phyloP scores from a whole-genome alignment of 2,329 filamentous ascomycete genomes.

The Exophiala sp. region DNA sequence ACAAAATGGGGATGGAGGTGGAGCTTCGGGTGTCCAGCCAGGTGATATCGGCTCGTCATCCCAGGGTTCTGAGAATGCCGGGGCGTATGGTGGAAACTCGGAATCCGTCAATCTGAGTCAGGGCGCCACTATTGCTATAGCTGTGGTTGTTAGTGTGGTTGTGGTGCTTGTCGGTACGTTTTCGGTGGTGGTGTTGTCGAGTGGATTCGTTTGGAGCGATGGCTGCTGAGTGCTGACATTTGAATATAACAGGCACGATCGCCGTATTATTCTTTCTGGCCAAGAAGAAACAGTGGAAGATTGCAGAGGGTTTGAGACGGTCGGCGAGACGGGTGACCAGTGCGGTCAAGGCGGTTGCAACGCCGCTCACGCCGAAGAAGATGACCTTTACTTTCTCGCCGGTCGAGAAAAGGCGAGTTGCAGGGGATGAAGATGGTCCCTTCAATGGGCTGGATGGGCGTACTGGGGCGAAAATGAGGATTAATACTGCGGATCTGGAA shows the following conservation, averaged over 20 bases:
- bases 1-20: slow-evolving; percentile 25
- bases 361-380: slow-evolving; percentile 27
- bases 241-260: slow-evolving; percentile 13
- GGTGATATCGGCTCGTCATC: slow-evolving; percentile 27
- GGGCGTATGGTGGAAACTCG: slow-evolving; percentile 62
- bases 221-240: not conserved
- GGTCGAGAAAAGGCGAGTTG: slow-evolving; percentile 11
- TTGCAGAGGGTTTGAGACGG: slow-evolving; percentile 67
- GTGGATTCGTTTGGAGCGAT: not conserved
- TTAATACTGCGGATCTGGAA: slow-evolving; percentile 8
- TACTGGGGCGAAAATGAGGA: not conserved
- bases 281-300: slow-evolving; percentile 80
- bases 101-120: slow-evolving; percentile 63
- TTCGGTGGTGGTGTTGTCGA: not conserved
- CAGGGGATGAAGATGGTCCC: slow-evolving; percentile 6
- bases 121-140: slow-evolving; percentile 70
- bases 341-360: slow-evolving; percentile 28
- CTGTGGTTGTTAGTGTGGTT: slow-evolving; percentile 65
- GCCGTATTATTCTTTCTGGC: slow-evolving; percentile 72
- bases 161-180: slow-evolving; percentile 66
- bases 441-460: not conserved
- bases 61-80: slow-evolving; percentile 50
- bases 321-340: slow-evolving; percentile 52
- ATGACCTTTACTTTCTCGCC: slow-evolving; percentile 20
- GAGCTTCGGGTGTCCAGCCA: slow-evolving; percentile 21